phyloP scores from a whole-genome alignment of 768 basidiomycete genomes.

The Brasilioporus rufonigricans region DNA sequence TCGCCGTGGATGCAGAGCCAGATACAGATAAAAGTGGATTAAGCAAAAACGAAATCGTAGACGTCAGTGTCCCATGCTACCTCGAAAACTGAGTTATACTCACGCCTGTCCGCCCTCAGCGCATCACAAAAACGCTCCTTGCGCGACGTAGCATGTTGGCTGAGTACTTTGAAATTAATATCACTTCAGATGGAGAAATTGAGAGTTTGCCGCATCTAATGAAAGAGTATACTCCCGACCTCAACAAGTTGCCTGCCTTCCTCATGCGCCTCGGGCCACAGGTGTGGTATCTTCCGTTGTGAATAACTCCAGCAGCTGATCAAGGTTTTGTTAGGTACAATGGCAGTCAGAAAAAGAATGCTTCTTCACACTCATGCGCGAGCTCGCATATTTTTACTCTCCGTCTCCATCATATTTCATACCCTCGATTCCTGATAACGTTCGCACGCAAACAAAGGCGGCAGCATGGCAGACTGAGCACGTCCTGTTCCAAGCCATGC shows the following conservation, averaged over 20 bases:
- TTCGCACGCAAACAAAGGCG: slow-evolving; percentile 46
- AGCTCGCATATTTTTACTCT: slow-evolving; percentile 89
- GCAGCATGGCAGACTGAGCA: slow-evolving; percentile 89
- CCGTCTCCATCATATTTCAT: slow-evolving; percentile 38
- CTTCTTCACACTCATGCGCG: slow-evolving; percentile 81
- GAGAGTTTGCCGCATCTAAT: slow-evolving; percentile 80
- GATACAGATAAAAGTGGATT: slow-evolving; percentile 49
- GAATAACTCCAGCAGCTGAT: background rate
- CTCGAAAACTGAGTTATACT: background rate
- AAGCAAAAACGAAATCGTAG: slow-evolving; percentile 60
- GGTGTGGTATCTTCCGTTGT: slow-evolving; percentile 39
- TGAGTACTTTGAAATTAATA: slow-evolving; percentile 85
- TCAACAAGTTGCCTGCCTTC: slow-evolving; percentile 86
- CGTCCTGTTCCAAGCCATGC: slow-evolving; percentile 82
- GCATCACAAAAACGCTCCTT: slow-evolving; percentile 60
- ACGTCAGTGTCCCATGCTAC: slow-evolving; percentile 45
- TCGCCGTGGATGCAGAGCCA: slow-evolving; percentile 75
- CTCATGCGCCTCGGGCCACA: slow-evolving; percentile 91
- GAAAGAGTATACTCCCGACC: slow-evolving; percentile 84
- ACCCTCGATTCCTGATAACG: slow-evolving; percentile 26
- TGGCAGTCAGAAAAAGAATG: slow-evolving; percentile 87
- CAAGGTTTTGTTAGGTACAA: slow-evolving; percentile 56
- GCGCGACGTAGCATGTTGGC: slow-evolving; percentile 76
- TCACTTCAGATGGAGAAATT: slow-evolving; percentile 66
- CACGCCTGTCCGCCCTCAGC: slow-evolving; percentile 37